Base-by-base conservation (phyloP, 2,329 filamentous ascomycete genomes). In the Penicillium sp. region DNA sequence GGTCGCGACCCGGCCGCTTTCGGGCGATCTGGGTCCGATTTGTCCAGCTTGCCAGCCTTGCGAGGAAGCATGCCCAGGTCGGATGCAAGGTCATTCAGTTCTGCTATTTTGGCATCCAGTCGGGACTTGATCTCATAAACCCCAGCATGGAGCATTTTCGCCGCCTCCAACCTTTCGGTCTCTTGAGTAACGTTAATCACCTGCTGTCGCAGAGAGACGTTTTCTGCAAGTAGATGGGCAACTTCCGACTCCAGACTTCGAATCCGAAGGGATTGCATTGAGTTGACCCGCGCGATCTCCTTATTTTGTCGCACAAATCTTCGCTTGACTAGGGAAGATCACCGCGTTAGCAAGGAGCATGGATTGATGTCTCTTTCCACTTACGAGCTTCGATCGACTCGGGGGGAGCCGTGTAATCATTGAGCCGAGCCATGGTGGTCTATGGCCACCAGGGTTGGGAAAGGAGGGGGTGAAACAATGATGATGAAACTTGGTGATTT, bases 291-390 rank as follows among this genome's bases (percentile, higher is more conserved):
- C 57, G 85, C 85, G 57, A 88, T 83, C 68, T 88, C 86, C 64
- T 86, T 83, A 68, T 88, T 88, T 69, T 88, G 86, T 54, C 86
- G 77, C 61, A 87, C 78, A 68, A 87, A 88, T 62, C 85, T 78
- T 58, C 86, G 79, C 75, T 87, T 88, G 52, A 88, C 84, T 87
- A 59, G 26, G 44, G 37, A 44, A 14, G 26, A 50, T 16, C 16
- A 24, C 24, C 52, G 55, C 39, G 61, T 65, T 46, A 65, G 52
- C 4, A 19, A 39, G 35, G n/a, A 19, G 11, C 6, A 39, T 39
- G 16, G 10, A 9, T 27, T 37, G 24, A 2, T 4, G 19, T 31
- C n/a, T 19, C 39, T n/a, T n/a, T 22, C n/a, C 24, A 74, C 79
- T 70, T 69, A 82, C 79, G 68, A 39, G 76, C 72, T 58, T 81